phyloP scores from a whole-genome alignment of 2,329 filamentous ascomycete species.

The Teratosphaeria epicoccoides region DNA sequence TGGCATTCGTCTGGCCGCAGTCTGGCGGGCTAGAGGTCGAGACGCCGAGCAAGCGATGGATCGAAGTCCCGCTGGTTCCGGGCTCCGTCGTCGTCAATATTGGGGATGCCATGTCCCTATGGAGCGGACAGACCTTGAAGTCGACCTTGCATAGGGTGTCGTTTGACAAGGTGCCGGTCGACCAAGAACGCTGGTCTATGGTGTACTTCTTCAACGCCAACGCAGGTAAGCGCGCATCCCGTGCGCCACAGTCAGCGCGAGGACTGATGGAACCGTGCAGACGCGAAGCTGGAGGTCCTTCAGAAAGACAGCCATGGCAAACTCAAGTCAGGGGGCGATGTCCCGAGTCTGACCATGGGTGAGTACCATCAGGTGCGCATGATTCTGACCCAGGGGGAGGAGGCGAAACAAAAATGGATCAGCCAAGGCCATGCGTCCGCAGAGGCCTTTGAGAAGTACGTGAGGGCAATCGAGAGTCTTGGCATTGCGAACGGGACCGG shows the following conservation, averaged over 20 bases:
- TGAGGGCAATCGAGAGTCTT: neutral
- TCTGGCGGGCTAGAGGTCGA: slow-evolving; percentile 8
- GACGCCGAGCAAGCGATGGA: slow-evolving; percentile 5
- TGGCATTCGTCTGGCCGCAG: slow-evolving; percentile 10
- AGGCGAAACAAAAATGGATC: neutral
- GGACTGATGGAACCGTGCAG: no score
- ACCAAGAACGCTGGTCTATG: slow-evolving; percentile 14
- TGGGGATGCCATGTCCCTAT: slow-evolving; percentile 10
- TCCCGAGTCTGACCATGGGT: neutral
- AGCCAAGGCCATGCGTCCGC: neutral
- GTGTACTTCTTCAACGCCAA: slow-evolving; percentile 15
- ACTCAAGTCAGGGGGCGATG: neutral
- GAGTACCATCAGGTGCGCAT: neutral
- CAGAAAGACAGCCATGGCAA: neutral
- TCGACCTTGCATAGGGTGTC: slow-evolving; percentile 10
- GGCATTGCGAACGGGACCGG: neutral
- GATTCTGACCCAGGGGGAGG: neutral
- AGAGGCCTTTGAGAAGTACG: neutral
- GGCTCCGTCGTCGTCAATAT: slow-evolving; percentile 9
- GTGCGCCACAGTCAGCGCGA: no score
- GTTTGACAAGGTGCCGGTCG: slow-evolving; percentile 10
- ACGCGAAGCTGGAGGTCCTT: neutral
- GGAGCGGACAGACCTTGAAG: slow-evolving; percentile 8
- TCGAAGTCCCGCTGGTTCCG: slow-evolving; percentile 5
- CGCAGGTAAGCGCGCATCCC: neutral